These are phyloP conservation scores for Macadamia integrifolia DNA, from an alignment of 164 flowering plant species.

Conservation along the genomic window DNA sequence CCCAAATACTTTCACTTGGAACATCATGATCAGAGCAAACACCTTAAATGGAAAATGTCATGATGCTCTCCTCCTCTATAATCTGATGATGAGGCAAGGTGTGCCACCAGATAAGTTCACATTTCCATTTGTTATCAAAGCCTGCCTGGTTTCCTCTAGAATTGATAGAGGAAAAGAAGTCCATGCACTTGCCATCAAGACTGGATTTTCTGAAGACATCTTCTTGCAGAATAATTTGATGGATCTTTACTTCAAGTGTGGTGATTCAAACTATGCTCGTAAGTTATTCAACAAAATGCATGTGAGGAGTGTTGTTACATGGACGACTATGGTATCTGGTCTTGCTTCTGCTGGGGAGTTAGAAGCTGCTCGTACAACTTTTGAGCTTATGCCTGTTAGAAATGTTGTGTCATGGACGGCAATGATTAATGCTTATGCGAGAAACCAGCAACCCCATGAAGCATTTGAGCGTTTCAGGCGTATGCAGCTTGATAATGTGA, in stretches of 20 bases:
- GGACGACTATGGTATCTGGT: constrained; percentile 58
- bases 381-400: constrained; percentile 43
- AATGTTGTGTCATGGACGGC: constrained; percentile 73
- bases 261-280: constrained; percentile 24
- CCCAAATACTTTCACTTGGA: constrained; percentile 50
- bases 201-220: constrained; percentile 32
- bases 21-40: constrained; percentile 47
- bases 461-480: constrained; percentile 46
- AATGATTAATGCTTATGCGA: constrained; percentile 54
- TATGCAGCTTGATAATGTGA: constrained; percentile 48
- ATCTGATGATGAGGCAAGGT: constrained; percentile 36
- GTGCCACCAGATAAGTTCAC: constrained; percentile 55
- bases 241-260: constrained; percentile 53
- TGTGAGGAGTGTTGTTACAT: constrained; percentile 49
- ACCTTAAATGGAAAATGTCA: constrained; percentile 22
- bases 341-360: constrained; percentile 35
- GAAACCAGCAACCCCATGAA: constrained; percentile 26
- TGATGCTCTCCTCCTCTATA: constrained; percentile 40
- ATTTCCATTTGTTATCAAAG: constrained; percentile 60
- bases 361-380: constrained; percentile 33
- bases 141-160: constrained; percentile 30
- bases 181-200: constrained; percentile 38
- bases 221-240: constrained; percentile 46
- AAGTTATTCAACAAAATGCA: constrained; percentile 56
- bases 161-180: constrained; percentile 38